Evolutionary conservation across 73 alveolate species (phyloP).

Genomic region (Paramecium bursaria): DNA sequence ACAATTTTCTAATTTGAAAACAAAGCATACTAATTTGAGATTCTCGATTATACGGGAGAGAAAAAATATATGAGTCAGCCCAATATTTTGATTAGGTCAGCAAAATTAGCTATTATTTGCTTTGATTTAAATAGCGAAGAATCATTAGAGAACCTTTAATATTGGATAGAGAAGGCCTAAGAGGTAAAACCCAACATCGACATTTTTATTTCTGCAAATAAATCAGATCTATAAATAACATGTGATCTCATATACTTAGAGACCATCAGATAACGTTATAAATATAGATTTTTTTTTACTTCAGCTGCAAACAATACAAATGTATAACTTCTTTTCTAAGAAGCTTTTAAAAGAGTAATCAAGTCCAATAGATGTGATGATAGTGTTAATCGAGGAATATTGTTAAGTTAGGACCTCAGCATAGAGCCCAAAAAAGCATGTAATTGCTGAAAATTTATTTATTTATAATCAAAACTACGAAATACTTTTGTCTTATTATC

Average conservation of each 20-base stretch:
- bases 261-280: not conserved
- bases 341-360: too few species aligned
- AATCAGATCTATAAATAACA: not conserved
- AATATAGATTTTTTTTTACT: not conserved
- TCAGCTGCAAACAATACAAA: not conserved
- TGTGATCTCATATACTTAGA: not conserved
- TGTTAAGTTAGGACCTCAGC: too few species aligned
- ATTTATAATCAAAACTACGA: too few species aligned
- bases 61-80: not conserved
- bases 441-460: too few species aligned
- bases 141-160: not conserved
- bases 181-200: slow-evolving; percentile 1
- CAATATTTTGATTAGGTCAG: not conserved
- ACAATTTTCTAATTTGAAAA: not conserved
- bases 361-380: too few species aligned
- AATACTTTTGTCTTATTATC: too few species aligned
- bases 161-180: not conserved
- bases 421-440: too few species aligned
- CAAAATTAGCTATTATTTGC: slow-evolving; percentile 17
- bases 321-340: not conserved
- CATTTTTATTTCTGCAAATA: not conserved
- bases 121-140: slow-evolving; percentile 9
- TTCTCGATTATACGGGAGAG: slow-evolving; percentile 18
- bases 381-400: too few species aligned
- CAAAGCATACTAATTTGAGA: not conserved